Evolutionary conservation across 2,329 filamentous ascomycete species (phyloP).

Genomic region (Neocatenulostroma microsporum): DNA sequence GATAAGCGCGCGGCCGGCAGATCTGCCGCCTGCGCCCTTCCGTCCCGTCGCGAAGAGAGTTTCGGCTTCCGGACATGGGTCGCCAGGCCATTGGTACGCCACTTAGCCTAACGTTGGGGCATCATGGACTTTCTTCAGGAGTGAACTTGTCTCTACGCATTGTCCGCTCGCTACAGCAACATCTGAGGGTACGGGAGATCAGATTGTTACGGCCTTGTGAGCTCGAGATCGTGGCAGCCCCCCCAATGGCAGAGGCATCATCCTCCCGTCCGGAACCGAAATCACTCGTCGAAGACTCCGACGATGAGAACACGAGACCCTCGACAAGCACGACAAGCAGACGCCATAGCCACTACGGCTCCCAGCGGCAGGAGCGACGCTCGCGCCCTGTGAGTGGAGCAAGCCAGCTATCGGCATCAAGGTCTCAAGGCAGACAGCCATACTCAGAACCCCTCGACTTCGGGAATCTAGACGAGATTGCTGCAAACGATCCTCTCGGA

Average conservation of each 20-base stretch:
- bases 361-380: slow-evolving; percentile 14
- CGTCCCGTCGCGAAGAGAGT: too few species aligned
- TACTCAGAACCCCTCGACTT: slow-evolving; percentile 17
- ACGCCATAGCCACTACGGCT: slow-evolving; percentile 19
- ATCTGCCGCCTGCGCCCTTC: too few species aligned
- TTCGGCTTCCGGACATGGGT: too few species aligned
- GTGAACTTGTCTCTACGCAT: too few species aligned
- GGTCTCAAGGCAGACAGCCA: slow-evolving; percentile 14
- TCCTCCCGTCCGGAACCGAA: slow-evolving; percentile 2
- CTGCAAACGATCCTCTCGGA: slow-evolving; percentile 11
- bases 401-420: slow-evolving; percentile 9
- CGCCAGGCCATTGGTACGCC: too few species aligned
- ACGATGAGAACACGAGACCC: slow-evolving; percentile 3
- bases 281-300: slow-evolving; percentile 3
- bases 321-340: slow-evolving; percentile 17
- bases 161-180: too few species aligned
- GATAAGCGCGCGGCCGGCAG: too few species aligned
- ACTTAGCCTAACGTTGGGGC: too few species aligned
- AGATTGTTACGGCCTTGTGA: too few species aligned
- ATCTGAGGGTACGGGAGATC: too few species aligned
- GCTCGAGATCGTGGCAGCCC: too few species aligned
- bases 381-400: slow-evolving; percentile 6
- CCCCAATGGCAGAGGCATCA: slow-evolving; percentile 7
- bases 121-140: too few species aligned
- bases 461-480: slow-evolving; percentile 14